A percentile compares a stretch with the other conserved stretches of the same genome.
Evolutionary conservation across 768 basidiomycete genomes (phyloP).

Genomic region (Myochromella boudieri): DNA sequence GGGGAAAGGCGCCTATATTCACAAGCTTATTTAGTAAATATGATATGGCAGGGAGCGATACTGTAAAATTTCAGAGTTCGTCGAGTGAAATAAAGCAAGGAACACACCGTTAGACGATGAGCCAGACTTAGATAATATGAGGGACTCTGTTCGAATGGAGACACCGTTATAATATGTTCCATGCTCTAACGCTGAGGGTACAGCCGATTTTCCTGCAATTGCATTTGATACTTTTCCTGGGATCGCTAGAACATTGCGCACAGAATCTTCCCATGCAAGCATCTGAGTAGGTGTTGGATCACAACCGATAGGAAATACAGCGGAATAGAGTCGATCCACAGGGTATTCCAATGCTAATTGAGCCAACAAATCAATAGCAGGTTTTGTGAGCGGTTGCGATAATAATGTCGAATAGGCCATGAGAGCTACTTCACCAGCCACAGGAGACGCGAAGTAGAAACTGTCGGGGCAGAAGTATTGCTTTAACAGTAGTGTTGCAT

Average conservation of each 20-base stretch:
- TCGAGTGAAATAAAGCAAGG: conserved; percentile 8
- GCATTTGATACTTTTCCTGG: conserved; percentile 83
- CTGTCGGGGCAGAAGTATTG: conserved; percentile 76
- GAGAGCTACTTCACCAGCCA: conserved; percentile 53
- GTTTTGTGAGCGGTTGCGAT: conserved; percentile 44
- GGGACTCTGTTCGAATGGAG: conserved; percentile 49
- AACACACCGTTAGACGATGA: conserved; percentile 40
- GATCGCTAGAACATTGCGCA: conserved; percentile 61
- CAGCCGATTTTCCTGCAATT: conserved; percentile 37
- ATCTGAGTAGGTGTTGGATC: conserved; percentile 26
- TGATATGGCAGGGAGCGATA: conserved; percentile 39
- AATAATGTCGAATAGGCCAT: conserved; percentile 67
- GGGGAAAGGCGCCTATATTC: conserved; percentile 65
- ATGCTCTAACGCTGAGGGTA: conserved; percentile 54
- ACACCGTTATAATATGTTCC: conserved; percentile 56
- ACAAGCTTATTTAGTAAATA: conserved; percentile 68
- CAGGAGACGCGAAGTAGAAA: conserved; percentile 48
- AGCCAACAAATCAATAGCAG: conserved; percentile 52
- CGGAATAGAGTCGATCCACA: conserved; percentile 62
- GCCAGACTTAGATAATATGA: conserved; percentile 46
- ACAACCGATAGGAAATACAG: conserved; percentile 35
- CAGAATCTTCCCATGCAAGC: conserved; percentile 73
- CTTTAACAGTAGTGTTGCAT: conserved; percentile 45
- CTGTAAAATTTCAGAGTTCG: conserved; percentile 24
- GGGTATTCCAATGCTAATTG: conserved; percentile 63